phyloP scores from a whole-genome alignment of 805 yeast genomes.

The Clavispora carvajalis region DNA sequence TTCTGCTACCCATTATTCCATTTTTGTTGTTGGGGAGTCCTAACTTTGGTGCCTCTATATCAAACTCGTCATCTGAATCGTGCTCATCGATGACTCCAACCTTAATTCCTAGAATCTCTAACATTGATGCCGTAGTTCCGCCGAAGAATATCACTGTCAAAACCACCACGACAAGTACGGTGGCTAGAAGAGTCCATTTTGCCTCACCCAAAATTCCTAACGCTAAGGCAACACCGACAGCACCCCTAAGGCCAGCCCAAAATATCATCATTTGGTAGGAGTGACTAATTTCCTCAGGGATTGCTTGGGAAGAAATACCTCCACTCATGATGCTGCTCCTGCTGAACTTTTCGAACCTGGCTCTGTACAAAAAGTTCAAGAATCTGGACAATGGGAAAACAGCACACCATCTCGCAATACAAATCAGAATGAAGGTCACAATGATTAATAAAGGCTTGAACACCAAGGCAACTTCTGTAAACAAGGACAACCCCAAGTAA shows the following conservation, averaged over 20 bases:
- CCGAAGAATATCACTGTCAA: constrained; percentile 94
- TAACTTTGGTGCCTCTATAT: constrained; percentile 67
- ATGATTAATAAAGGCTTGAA: constrained; percentile 92
- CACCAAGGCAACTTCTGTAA: constrained; percentile 93
- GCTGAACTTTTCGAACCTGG: constrained; percentile 44
- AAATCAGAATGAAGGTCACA: constrained; percentile 82
- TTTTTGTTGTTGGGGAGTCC: constrained; percentile 6
- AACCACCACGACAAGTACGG: constrained; percentile 94
- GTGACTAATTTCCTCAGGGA: constrained; percentile 87
- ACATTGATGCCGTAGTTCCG: constrained; percentile 97
- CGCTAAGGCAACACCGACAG: constrained; percentile 98
- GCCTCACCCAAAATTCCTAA: constrained; percentile 96
- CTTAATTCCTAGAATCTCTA: constrained; percentile 87
- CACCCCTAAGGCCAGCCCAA: constrained; percentile 99
- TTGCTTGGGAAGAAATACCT: constrained; percentile 36
- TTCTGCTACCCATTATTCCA: not conserved
- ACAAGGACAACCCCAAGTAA: constrained; percentile 86
- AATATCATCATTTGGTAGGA: constrained; percentile 98
- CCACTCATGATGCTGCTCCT: constrained; percentile 26
- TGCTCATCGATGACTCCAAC: constrained; percentile 82
- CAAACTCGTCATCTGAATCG: constrained; percentile 88
- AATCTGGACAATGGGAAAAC: constrained; percentile 89
- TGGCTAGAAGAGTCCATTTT: constrained; percentile 82
- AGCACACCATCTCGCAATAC: constrained; percentile 95
- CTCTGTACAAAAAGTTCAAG: constrained; percentile 71